Evolutionary conservation across 306 rosid genomes (phyloP).

Genomic region (Heteromeles arbutifolia): DNA sequence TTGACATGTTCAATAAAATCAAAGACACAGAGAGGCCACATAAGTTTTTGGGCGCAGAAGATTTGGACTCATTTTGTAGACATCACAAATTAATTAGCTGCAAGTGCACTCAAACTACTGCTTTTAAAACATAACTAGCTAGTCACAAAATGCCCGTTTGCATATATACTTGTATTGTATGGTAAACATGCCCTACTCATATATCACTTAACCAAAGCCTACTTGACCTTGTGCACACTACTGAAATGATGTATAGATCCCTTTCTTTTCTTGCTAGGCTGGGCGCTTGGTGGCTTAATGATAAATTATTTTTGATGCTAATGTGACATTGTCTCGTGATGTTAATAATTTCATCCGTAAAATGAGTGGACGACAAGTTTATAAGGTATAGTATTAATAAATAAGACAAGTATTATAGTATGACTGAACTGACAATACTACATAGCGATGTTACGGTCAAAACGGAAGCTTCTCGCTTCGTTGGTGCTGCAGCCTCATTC

Average conservation of each 20-base stretch:
- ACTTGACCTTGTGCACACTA: constrained; percentile 2
- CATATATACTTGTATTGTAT: constrained; percentile 27
- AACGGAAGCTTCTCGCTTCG: not conserved
- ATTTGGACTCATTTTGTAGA: not conserved
- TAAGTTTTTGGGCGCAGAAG: too few relatives aligned
- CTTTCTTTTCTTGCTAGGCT: constrained; percentile 41
- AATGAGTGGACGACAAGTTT: too few relatives aligned
- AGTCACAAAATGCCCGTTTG: constrained; percentile 32
- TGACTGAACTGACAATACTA: too few relatives aligned
- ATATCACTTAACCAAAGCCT: constrained; percentile 27
- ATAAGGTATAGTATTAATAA: not conserved
- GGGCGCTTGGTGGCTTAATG: not conserved
- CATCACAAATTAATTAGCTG: not conserved
- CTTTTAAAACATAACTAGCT: not conserved
- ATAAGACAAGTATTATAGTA: too few relatives aligned
- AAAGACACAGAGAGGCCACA: too few relatives aligned
- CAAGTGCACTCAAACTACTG: not conserved
- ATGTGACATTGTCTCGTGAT: not conserved
- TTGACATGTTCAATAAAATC: too few relatives aligned
- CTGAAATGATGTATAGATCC: constrained; percentile 9
- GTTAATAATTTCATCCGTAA: too few relatives aligned
- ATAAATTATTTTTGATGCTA: not conserved
- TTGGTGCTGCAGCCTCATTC: not conserved
- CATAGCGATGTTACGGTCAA: not conserved
- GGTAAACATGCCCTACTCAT: constrained; percentile 36